Evolutionary conservation across 148 eudicot species (phyloP), one percentile per base, ranked within the genome.

Genomic region (Agrostemma githago): DNA sequence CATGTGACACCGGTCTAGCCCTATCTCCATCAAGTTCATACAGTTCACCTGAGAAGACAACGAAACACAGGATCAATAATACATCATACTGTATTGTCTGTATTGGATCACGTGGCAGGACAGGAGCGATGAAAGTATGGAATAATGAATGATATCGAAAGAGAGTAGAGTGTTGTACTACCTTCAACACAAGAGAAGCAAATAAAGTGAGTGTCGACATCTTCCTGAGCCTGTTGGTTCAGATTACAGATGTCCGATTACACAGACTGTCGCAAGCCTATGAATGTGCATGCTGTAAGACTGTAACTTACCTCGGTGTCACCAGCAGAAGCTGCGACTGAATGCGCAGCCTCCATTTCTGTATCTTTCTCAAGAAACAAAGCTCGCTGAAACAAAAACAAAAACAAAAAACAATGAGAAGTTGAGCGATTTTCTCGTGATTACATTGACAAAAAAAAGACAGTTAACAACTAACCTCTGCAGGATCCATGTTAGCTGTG

Each of bases 291-390:
- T 9, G 26, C 53, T 5, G 34, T 26, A 20, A 5, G 9, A 34
- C 20, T n/a, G 17, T 48, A 10, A 37, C 37, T 72, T 71, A 95
- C 99, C 89, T 87, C 92, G 68, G 96, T 95, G 8, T 92, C 96
- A 78, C 99, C 99, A 77, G 89, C 99, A 83, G 82, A 80, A 81
- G 96, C 99, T 62, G 99, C 99, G 72, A 84, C 85, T 44, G 91
- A 90, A 82, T 95, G 99, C 75, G 99, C 99, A 78, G 74, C 88
- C 84, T 95, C 99, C 97, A 95, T 92, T 88, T 95, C 97, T 40
- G 79, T 79, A 81, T 92, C 96, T 51, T 87, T 87, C 80, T 90
- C 98, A 74, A 95, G 96, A 79, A 87, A 95, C 40, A 79, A 74
- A 42, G 99, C 99, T 78, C 97, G 96, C 99, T 95, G 84, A 78